Evolutionary conservation across 768 basidiomycete genomes (phyloP), one percentile per base, ranked within the genome.

Genomic region (Baorangia bicolor): DNA sequence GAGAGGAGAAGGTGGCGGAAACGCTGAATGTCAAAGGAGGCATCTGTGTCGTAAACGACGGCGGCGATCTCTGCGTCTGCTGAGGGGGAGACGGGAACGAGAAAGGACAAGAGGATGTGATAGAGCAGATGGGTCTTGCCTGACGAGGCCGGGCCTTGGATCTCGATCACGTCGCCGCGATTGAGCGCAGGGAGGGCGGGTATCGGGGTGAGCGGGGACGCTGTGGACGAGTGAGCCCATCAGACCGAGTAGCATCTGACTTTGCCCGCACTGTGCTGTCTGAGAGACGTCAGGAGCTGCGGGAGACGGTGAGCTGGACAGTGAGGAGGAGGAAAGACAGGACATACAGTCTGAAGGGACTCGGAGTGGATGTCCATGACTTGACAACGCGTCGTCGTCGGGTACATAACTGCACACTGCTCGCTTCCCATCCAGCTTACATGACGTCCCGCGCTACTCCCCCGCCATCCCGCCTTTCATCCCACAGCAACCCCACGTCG

Each of bases 81-180:
- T 28, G 65, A 68, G 37, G 62, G 46, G 57, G 73, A 14, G 51
- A 47, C 52, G 21, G 89, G 88, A 12, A 83, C 69, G 51, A 91
- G 74, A 60, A 87, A 84, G 21, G 75, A 78, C 13, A 82, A 70
- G 27, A 89, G 67, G 46, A 91, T 69, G 65, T 82, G 79, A 65
- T 87, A 87, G 27, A 92, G 71, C n/a, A 94, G 73, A 59, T 88
- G 87, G 2, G 88, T 86, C 73, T 94, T 94, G 28, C 90, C 92
- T 7, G 86, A 84, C 27, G 78, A 80, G 5, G 90, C 75, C 2
- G 85, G 81, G 2, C 92, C 92, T 70, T 92, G 87, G 21, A 94
- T 77, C 70, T 90, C 87, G 59, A 93, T 72, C 38, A 89, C 77
- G 67, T 91, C 86, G 34, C 87, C 87, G 43, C 77, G 73, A 42